phyloP scores from a whole-genome alignment of 176 grass and related monocot species.

The Secale cereale region DNA sequence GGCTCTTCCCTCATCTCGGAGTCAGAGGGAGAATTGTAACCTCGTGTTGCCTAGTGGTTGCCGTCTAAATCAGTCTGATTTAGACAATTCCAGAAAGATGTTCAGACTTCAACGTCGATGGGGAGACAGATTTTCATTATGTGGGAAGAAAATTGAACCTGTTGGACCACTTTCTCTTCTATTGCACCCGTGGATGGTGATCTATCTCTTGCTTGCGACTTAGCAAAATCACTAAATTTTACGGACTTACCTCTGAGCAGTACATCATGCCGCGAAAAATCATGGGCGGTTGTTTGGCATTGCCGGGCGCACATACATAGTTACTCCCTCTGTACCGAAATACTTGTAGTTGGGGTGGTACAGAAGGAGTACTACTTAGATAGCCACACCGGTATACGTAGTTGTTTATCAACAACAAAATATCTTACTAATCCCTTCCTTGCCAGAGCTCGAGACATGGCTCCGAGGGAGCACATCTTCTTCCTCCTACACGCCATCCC shows the following conservation, averaged over 20 bases:
- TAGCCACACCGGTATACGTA: no score
- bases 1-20: not conserved
- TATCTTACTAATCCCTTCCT: no score
- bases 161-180: not conserved
- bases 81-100: not conserved
- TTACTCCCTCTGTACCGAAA: no score
- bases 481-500: not conserved
- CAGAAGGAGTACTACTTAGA: no score
- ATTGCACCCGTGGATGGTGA: not conserved
- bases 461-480: not conserved
- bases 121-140: not conserved
- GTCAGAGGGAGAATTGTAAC: not conserved
- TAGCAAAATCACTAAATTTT: not conserved
- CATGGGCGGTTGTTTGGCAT: no score
- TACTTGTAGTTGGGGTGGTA: no score
- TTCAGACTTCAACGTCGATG: not conserved
- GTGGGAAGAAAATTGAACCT: not conserved
- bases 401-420: no score
- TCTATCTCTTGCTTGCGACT: not conserved
- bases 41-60: not conserved
- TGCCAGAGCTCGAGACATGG: no score
- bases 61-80: not conserved
- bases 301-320: no score
- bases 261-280: no score
- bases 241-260: no score